Conservation (phyloP, 129 eudicot genomes). For the Cynara cardunculus region DNA sequence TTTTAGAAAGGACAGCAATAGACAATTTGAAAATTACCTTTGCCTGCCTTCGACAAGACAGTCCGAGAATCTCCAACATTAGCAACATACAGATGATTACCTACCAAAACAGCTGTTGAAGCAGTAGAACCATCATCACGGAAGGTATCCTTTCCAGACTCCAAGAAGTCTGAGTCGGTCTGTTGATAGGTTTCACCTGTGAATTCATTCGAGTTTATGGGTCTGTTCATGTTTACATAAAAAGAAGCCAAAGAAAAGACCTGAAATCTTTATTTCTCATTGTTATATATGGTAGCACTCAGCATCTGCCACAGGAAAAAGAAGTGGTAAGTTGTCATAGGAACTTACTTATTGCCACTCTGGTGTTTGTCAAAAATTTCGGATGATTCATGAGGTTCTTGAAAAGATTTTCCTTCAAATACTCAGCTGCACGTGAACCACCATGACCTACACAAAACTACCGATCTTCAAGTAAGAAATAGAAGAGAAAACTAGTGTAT, state of each 20-base stretch:
- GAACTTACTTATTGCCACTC: conserved; percentile 71
- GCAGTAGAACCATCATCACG: conserved; percentile 98
- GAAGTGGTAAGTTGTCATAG: not conserved
- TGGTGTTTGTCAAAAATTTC: conserved; percentile 57
- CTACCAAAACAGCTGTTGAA: conserved; percentile 91
- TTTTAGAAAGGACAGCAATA: not conserved
- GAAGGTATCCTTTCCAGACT: conserved; percentile 72
- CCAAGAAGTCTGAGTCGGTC: conserved; percentile 72
- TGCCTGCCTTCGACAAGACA: conserved; percentile 76
- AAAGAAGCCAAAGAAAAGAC: not conserved
- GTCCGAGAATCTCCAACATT: conserved; percentile 97
- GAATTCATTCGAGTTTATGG: conserved; percentile 7
- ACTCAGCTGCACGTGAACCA: conserved; percentile 93
- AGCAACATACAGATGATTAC: conserved; percentile 80
- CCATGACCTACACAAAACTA: conserved; percentile 72
- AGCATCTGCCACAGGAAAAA: not conserved
- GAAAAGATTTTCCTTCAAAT: conserved; percentile 68
- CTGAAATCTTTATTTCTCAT: not conserved
- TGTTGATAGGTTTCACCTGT: conserved; percentile 80
- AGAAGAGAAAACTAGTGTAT: not conserved
- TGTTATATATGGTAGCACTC: not conserved
- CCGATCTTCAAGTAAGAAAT: conserved; percentile 2
- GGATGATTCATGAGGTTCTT: conserved; percentile 83
- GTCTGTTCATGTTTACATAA: not conserved
- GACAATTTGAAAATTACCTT: conserved; percentile 44